Base-by-base conservation (phyloP, 495 filamentous ascomycete species). In the Penicillium macrosclerotiorum region DNA sequence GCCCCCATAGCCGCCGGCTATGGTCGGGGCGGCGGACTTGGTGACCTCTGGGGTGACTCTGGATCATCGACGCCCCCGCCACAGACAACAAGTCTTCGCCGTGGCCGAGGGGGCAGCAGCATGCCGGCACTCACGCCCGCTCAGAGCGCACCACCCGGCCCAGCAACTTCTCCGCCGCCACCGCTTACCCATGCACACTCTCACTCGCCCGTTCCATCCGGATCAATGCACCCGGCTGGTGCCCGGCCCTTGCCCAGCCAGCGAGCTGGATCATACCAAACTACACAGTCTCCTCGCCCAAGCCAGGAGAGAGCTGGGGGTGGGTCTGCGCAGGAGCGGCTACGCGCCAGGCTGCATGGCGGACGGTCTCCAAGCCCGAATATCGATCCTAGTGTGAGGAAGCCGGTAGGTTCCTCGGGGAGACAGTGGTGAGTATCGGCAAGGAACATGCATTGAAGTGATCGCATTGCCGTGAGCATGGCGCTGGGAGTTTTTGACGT, bases 41-140 rank as follows among this genome's bases (percentile, higher is more conserved):
- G 84, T 45, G 91, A 90, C 65, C 73, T 96, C 18, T 97, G 92
- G 92, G 90, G 91, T 49, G 78, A 83, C 49, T 67, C 80, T 42
- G 67, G 67, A 36, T 37, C 67, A 49, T 40, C 72, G 31, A 46
- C 69, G 54, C 62, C 74, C 45, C 61, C 68, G 27, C 57, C 77
- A 25, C 64, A 81, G 47, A 75, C 79, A 43, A 51, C 71, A 47
- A 78, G 80, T 63, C 62, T 88, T 47, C 68, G 83, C 47, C 70
- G 70, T 47, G 71, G 68, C 31, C 64, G 67, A 55, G 70, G 45
- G 11, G 47, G 51, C 8, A 35, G 12, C 18, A 43, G 40, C 29
- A 25, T 19, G 12, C 54, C 67, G 34, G 55, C 60, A 46, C 45
- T 62, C 29, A 37, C 57, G 3, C 27, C 56, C 11, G 49, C 23